These are phyloP conservation scores for Sporothrix humicola DNA, from an alignment of 2,329 filamentous ascomycete species.

Conservation along the genomic window DNA sequence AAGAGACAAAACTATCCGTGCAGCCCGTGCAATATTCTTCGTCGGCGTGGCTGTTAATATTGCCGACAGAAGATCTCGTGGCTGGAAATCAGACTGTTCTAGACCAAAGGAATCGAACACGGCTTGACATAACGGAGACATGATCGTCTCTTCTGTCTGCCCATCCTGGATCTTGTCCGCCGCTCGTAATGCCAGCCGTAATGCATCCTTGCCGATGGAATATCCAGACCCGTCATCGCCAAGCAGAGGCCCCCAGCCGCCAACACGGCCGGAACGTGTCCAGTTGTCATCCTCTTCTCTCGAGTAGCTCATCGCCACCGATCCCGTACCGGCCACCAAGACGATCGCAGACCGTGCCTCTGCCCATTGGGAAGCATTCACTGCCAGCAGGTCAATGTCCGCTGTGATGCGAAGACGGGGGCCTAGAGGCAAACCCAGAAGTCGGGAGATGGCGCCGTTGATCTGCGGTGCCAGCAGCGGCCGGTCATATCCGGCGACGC, in stretches of 20 bases:
- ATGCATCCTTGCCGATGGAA: constrained; percentile 47
- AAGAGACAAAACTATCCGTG: constrained; percentile 20
- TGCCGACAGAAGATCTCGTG: constrained; percentile 2
- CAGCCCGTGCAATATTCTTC: constrained; percentile 22
- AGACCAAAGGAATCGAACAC: background rate
- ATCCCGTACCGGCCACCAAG: constrained; percentile 52
- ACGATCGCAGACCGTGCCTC: constrained; percentile 43
- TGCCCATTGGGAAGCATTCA: constrained; percentile 35
- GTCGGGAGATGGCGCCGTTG: constrained; percentile 40
- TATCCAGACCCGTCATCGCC: constrained; percentile 53
- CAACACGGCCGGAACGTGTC: constrained; percentile 45
- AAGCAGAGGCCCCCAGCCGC: constrained; percentile 53
- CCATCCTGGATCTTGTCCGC: background rate
- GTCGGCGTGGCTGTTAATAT: background rate
- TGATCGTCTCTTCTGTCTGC: background rate
- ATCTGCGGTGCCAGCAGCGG: constrained; percentile 43
- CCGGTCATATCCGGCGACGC: constrained; percentile 50
- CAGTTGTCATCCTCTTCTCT: constrained; percentile 32
- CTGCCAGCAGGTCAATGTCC: constrained; percentile 50
- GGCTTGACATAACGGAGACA: background rate
- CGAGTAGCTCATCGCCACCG: constrained; percentile 50
- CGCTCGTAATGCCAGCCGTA: constrained; percentile 44
- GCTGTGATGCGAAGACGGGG: constrained; percentile 44
- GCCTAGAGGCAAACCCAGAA: constrained; percentile 42
- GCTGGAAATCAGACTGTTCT: background rate